A percentile compares a stretch with the other conserved stretches of the same genome.
Evolutionary conservation across 1,284 basidiomycete species (phyloP).

Genomic region (Volvariella surrecta): DNA sequence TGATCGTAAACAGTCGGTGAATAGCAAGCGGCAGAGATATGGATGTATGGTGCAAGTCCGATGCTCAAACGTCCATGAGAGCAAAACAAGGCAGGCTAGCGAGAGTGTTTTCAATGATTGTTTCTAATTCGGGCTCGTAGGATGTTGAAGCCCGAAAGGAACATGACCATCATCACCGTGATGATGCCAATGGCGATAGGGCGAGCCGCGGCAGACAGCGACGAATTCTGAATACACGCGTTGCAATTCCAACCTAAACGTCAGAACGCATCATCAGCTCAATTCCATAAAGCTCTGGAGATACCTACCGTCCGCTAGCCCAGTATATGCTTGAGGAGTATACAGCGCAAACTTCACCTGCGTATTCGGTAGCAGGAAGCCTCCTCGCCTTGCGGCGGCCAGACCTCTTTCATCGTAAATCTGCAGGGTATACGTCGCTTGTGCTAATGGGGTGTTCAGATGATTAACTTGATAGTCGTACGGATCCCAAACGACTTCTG

Average conservation of each 20-base stretch:
- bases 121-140: constrained; percentile 27
- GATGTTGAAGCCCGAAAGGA: constrained; percentile 65
- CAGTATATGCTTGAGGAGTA: constrained; percentile 70
- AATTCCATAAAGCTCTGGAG: constrained; percentile 6
- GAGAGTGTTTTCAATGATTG: no score
- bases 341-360: constrained; percentile 80
- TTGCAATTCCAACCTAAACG: constrained; percentile 68
- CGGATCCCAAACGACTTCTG: constrained; percentile 74
- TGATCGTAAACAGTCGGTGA: no score
- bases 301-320: constrained; percentile 53
- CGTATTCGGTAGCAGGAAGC: constrained; percentile 64
- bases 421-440: constrained; percentile 67
- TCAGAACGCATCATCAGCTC: constrained; percentile 1
- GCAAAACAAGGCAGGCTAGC: no score
- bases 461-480: constrained; percentile 67
- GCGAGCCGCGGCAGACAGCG: constrained; percentile 39
- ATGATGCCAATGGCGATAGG: constrained; percentile 61
- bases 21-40: no score
- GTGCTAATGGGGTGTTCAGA: constrained; percentile 60
- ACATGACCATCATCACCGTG: constrained; percentile 61
- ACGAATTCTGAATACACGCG: constrained; percentile 49
- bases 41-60: no score
- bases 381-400: constrained; percentile 47
- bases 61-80: no score
- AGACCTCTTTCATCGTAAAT: constrained; percentile 78